Base-by-base conservation (phyloP, 2,329 filamentous ascomycete species). In the Lanzia echinophila region DNA sequence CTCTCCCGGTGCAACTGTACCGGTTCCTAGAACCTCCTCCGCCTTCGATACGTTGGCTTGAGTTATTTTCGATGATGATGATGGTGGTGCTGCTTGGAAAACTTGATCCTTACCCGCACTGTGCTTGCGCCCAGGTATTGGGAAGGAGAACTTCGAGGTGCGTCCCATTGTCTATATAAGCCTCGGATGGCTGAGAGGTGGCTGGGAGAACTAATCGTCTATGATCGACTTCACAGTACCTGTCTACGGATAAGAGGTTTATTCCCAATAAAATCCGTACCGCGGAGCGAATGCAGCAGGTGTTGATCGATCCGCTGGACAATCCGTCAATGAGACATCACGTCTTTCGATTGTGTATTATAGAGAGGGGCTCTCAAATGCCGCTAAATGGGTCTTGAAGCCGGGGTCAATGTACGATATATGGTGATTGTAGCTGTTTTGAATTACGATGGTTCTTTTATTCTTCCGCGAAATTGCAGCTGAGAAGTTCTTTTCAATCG, bases 81-180 rank as follows among this genome's bases (percentile, higher is more conserved):
- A 47, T 31, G 50, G 19, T 20, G 34, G 19, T 20, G 34, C 34
- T 17, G 42, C 24, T 50, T 50, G 33, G 22, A 31, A 52, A 13
- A 32, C 17, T n/a, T 57, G 55, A 53, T 58, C 58, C 12, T 45
- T 57, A 34, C 54, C 38, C 22, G 54, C 43, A 44, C 47, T 47
- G 41, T 60, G 51, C 56, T 61, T 68, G 42, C 66, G 63, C 17
- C 65, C 65, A 47, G 67, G 67, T 15, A 69, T 58, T 22, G 66
- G 68, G 54, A 70, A 69, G 6, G 62, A 67, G 56, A 69, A 68
- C 57, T 70, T 70, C 33, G 67, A 67, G 24, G 61, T 63, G 57
- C 64, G 64, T 50, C 65, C 62, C 67, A 70, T 69, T 42, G 56
- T 61, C 54, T 47, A 47, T 19, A 42, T 19, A 41, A 44, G 43